Evolutionary conservation across 2,329 filamentous ascomycete genomes (phyloP).

Genomic region (Keithomyces neogunnii): DNA sequence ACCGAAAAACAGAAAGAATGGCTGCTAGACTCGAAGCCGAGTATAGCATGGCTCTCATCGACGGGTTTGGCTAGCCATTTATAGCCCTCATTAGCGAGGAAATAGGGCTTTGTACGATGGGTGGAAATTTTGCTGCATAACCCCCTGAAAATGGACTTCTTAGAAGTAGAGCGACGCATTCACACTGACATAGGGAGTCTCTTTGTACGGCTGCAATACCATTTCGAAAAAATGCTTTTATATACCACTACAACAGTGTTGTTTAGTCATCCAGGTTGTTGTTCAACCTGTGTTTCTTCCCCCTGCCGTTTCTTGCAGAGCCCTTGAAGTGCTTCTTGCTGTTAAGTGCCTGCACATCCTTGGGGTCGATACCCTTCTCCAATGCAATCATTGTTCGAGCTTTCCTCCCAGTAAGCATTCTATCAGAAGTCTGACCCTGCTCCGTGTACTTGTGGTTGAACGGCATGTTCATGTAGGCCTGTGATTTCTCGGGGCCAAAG

Average conservation of each 20-base stretch:
- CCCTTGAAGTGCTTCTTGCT: slow-evolving; percentile 95
- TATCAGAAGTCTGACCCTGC: slow-evolving; percentile 53
- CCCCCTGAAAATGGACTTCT: too few species aligned
- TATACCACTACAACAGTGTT: not conserved
- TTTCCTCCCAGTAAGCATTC: slow-evolving; percentile 75
- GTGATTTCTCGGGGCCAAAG: slow-evolving; percentile 60
- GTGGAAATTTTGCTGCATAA: too few species aligned
- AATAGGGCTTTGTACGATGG: slow-evolving; percentile 22
- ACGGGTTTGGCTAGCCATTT: slow-evolving; percentile 23
- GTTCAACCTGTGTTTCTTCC: slow-evolving; percentile 27
- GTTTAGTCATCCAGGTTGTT: slow-evolving; percentile 6
- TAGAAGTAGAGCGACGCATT: too few species aligned
- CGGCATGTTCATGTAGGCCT: slow-evolving; percentile 64
- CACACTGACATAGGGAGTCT: too few species aligned
- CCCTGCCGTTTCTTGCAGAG: slow-evolving; percentile 52
- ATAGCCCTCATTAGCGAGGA: slow-evolving; percentile 25
- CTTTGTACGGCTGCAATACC: too few species aligned
- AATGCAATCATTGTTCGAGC: slow-evolving; percentile 70
- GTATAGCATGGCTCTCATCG: not conserved
- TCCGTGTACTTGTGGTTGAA: slow-evolving; percentile 87
- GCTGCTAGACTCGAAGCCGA: too few species aligned
- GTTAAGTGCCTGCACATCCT: slow-evolving; percentile 56
- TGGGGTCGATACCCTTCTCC: slow-evolving; percentile 76
- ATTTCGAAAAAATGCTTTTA: not conserved
- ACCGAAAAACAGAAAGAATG: too few species aligned